Evolutionary conservation across 2,329 filamentous ascomycete species (phyloP), one percentile per base, ranked within the genome.

Genomic region (Colletotrichum liriopes): DNA sequence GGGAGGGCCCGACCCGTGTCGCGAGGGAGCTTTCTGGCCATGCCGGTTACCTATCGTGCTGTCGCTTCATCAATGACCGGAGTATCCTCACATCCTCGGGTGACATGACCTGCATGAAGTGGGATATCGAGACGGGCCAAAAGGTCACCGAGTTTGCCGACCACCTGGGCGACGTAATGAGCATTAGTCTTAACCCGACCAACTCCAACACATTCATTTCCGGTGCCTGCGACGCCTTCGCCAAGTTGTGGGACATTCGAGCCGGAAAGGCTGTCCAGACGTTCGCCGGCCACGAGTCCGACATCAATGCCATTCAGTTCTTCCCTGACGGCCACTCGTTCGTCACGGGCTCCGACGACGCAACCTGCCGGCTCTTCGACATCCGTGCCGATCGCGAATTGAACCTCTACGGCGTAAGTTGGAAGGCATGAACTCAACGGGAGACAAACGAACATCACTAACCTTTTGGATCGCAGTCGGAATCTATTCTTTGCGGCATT

Each of bases 41-140:
- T 83, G 97, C 96, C 55, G 96, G 96, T 62, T 99, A 99, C 80
- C 91, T 99, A 55, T 98, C 95, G 29, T 99, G 96, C 93, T 98
- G 96, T 83, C 93, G 96, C 75, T 99, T 99, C 84, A 97, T 98
- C 87, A 98, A 98, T 83, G 96, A 99, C 86, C 93, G 96, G 80
- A 95, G 94, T 81, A 98, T 99, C 79, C 91, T 99, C 75, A 99
- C 96, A 73, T 98, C 96, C 0, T 99, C 96, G 3, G 96, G 96
- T 75, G 96, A 99, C 82, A 99, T 99, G 96, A 99, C 96, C 64
- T 99, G 96, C 84, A 98, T 98, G 93, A 94, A 98, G 81, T 99
- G 96, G 96, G 96, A 99, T 86, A 96, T 99, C 75, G 96, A 99
- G 85, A 97, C 96, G 0, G 96, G 96, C 69, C 94, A 95, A 76